Conservation (phyloP, 495 filamentous ascomycete species). For the Durotheca rogersii region DNA sequence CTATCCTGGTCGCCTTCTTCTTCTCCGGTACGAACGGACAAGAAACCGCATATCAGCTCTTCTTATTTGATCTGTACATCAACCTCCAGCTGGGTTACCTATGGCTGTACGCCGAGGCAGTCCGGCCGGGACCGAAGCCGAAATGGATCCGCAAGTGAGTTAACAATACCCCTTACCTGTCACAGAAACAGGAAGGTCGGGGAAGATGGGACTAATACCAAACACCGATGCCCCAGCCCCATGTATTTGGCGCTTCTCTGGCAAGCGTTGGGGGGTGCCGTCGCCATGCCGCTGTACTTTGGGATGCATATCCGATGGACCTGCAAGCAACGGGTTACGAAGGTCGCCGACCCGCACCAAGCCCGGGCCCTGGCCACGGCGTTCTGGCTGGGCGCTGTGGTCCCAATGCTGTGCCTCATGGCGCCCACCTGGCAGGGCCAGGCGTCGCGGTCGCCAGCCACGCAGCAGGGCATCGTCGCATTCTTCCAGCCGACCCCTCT, state of each 20-base stretch:
- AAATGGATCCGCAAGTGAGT: slow-evolving; percentile 20
- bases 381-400: slow-evolving; percentile 28
- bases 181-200: too few relatives aligned
- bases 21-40: slow-evolving; percentile 24
- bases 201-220: too few relatives aligned
- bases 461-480: slow-evolving; percentile 27
- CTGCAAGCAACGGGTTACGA: background rate
- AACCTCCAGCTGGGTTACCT: slow-evolving; percentile 27
- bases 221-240: too few relatives aligned
- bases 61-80: slow-evolving; percentile 28
- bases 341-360: background rate
- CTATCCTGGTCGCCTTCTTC: slow-evolving; percentile 30
- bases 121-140: slow-evolving; percentile 21
- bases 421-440: slow-evolving; percentile 28
- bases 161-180: too few relatives aligned
- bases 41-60: slow-evolving; percentile 24
- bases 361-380: slow-evolving; percentile 21
- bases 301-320: slow-evolving; percentile 16
- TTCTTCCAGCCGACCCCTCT: slow-evolving; percentile 27
- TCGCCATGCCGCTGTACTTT: slow-evolving; percentile 31
- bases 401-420: slow-evolving; percentile 22
- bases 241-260: slow-evolving; percentile 18
- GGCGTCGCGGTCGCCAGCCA: slow-evolving; percentile 7
- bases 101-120: slow-evolving; percentile 29
- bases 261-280: slow-evolving; percentile 27